Evolutionary conservation across 179 eudicot genomes (phyloP).

Genomic region (Beta corolliflora): DNA sequence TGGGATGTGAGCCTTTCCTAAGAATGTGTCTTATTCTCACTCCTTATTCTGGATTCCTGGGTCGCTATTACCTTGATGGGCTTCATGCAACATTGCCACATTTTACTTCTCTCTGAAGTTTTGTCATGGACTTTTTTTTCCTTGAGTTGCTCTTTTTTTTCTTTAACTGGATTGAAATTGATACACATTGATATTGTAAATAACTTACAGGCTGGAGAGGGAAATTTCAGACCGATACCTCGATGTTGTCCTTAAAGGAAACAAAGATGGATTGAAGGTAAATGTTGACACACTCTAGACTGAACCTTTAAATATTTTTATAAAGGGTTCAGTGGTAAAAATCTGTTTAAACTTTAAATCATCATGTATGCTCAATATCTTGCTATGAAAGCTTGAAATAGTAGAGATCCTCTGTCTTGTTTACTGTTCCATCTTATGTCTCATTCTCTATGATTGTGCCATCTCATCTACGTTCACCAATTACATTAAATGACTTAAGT

Average conservation of each 20-base stretch:
- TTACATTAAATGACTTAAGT: too few relatives aligned
- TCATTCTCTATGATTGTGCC: too few relatives aligned
- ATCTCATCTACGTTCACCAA: too few relatives aligned
- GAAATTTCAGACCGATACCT: slow-evolving; percentile 93
- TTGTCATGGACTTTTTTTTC: neutral
- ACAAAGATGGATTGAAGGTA: slow-evolving; percentile 97
- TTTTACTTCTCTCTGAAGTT: neutral
- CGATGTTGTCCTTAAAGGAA: slow-evolving; percentile 92
- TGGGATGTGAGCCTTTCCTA: neutral
- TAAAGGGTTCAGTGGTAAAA: neutral
- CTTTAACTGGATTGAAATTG: neutral
- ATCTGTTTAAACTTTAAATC: neutral
- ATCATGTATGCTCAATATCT: neutral
- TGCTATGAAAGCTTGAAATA: neutral
- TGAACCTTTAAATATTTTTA: neutral
- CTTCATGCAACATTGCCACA: neutral
- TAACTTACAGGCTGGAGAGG: slow-evolving; percentile 76
- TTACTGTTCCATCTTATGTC: too few relatives aligned
- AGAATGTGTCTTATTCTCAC: neutral
- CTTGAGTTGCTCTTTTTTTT: too few relatives aligned
- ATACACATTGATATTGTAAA: neutral
- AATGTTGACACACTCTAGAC: slow-evolving; percentile 18
- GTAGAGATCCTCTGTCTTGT: neutral
- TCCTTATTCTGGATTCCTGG: too few relatives aligned
- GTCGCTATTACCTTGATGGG: neutral